Conservation (phyloP, 306 rosid genomes). For the Quercus aquifolioides region DNA sequence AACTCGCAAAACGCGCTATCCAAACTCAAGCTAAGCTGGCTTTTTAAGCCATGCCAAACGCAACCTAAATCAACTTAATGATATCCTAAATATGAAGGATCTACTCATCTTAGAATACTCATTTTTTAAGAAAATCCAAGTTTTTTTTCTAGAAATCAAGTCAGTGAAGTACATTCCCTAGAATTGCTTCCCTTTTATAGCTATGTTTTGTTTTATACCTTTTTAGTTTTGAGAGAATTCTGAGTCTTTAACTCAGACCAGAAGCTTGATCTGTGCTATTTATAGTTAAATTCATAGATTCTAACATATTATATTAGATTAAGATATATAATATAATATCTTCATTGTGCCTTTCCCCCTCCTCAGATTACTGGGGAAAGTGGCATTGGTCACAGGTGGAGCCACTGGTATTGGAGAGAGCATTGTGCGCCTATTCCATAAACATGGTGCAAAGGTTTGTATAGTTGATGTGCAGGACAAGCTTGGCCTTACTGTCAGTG, state of each 20-base stretch:
- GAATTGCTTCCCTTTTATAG: neutral
- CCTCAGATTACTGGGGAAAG: conserved; percentile 70
- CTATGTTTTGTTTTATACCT: neutral
- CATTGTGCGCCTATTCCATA: conserved; percentile 61
- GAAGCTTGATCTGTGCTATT: neutral
- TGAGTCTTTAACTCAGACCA: neutral
- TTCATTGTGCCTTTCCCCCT: neutral
- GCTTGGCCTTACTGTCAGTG: conserved; percentile 48
- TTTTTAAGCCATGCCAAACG: no score
- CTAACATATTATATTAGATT: neutral
- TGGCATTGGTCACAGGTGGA: conserved; percentile 88
- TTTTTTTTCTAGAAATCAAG: neutral
- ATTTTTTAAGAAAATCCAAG: neutral
- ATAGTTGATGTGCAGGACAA: conserved; percentile 72
- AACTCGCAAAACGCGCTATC: no score
- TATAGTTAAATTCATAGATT: neutral
- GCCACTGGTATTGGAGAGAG: conserved; percentile 90
- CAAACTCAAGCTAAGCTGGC: no score
- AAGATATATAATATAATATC: neutral
- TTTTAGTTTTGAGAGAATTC: neutral
- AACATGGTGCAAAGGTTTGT: conserved; percentile 82
- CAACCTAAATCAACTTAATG: neutral
- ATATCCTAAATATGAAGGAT: neutral
- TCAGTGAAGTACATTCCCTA: neutral
- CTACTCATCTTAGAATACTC: neutral